Percentiles rank a stretch among this genome's conserved stretches.
Evolutionary conservation across 345 rosid genomes (phyloP).

Genomic region (Pelargonium nanum): DNA sequence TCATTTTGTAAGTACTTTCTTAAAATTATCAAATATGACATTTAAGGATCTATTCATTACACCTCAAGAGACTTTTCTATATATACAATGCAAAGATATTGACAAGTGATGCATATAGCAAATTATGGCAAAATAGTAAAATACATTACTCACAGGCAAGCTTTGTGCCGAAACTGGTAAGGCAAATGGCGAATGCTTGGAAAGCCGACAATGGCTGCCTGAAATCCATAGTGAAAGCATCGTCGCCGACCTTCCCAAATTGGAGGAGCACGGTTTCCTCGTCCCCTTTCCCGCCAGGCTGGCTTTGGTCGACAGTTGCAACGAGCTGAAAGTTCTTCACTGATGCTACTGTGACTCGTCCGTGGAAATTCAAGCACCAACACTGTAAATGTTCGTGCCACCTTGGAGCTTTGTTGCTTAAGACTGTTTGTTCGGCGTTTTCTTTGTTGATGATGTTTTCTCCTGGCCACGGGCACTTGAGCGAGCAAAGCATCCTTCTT

Average conservation of each 20-base stretch:
- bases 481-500: slow-evolving; percentile 60
- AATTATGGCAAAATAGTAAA: neutral
- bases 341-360: slow-evolving; percentile 26
- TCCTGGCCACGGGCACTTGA: slow-evolving; percentile 26
- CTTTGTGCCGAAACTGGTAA: slow-evolving; percentile 24
- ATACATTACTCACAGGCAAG: slow-evolving; percentile 21
- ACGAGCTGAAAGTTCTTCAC: slow-evolving; percentile 26
- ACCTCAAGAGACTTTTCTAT: too few species aligned
- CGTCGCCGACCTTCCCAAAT: slow-evolving; percentile 25
- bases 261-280: slow-evolving; percentile 23
- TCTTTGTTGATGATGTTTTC: neutral
- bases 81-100: too few species aligned
- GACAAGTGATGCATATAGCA: too few species aligned
- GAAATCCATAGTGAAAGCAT: slow-evolving; percentile 24
- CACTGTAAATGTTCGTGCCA: slow-evolving; percentile 26
- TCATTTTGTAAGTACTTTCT: too few species aligned
- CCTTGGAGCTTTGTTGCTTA: slow-evolving; percentile 22
- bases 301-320: slow-evolving; percentile 6
- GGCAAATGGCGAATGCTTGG: slow-evolving; percentile 25
- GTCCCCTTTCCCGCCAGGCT: slow-evolving; percentile 14
- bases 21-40: too few species aligned
- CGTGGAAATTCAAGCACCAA: slow-evolving; percentile 25
- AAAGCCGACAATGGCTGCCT: slow-evolving; percentile 21
- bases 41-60: too few species aligned
- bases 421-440: neutral